A percentile compares a stretch with the other conserved stretches of the same genome.
These are phyloP conservation scores for Venturiaceae sp. DNA, from an alignment of 2,329 filamentous ascomycete genomes.

Conservation along the genomic window DNA sequence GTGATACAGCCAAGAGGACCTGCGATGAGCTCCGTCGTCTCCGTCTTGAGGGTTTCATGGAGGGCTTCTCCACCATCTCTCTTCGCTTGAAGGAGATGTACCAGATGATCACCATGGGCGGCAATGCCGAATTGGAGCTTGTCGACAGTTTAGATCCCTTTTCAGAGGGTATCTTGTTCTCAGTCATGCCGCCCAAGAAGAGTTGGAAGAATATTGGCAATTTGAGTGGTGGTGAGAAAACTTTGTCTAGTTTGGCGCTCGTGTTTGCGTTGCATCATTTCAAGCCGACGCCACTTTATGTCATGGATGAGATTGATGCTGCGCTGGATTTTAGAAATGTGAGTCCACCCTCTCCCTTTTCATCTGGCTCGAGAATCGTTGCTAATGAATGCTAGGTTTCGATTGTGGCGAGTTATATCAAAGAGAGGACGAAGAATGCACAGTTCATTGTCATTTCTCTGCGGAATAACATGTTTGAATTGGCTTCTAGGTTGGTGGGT, in stretches of 20 bases:
- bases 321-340: constrained; percentile 97
- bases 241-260: constrained; percentile 78
- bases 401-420: constrained; percentile 98
- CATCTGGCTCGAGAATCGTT: constrained; percentile 47
- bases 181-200: constrained; percentile 99
- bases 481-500: constrained; percentile 87
- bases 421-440: constrained; percentile 97
- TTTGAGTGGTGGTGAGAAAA: constrained; percentile 93
- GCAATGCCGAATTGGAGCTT: constrained; percentile 93
- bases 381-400: constrained; percentile 35
- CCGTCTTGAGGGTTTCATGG: constrained; percentile 95
- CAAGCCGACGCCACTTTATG: constrained; percentile 93
- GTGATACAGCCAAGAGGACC: constrained; percentile 82
- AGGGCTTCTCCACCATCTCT: constrained; percentile 90
- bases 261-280: constrained; percentile 99
- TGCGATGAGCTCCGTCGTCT: constrained; percentile 86
- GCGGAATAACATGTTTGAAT: constrained; percentile 99
- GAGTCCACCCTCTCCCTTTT: constrained; percentile 27
- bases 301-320: constrained; percentile 99
- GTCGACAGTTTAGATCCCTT: constrained; percentile 96
- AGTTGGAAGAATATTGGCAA: constrained; percentile 99
- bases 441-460: constrained; percentile 98
- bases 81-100: constrained; percentile 98
- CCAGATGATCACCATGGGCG: constrained; percentile 99
- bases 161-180: constrained; percentile 92